These are phyloP conservation scores for Tilletiaria anomala DNA, from an alignment of 1,284 basidiomycete genomes.

Conservation along the genomic window DNA sequence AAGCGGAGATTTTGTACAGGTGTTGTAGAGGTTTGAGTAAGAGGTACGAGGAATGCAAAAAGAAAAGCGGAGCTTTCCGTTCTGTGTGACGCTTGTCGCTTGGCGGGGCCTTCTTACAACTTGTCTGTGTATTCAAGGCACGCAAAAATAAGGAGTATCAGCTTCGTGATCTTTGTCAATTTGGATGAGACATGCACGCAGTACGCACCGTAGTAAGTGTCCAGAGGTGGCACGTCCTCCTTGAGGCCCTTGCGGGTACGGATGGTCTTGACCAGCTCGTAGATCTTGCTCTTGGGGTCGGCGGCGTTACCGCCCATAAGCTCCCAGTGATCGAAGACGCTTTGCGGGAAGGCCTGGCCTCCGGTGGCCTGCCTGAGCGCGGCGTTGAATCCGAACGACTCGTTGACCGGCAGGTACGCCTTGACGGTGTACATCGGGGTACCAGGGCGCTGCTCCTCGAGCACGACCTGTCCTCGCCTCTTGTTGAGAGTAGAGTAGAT, in stretches of 20 bases:
- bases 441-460: conserved; percentile 88
- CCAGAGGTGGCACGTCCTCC: conserved; percentile 12
- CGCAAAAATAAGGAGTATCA: not conserved
- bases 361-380: conserved; percentile 81
- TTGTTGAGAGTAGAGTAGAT: conserved; percentile 89
- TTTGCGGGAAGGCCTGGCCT: conserved; percentile 96
- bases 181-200: too few species aligned
- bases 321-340: conserved; percentile 61
- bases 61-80: too few species aligned
- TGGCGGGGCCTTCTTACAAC: too few species aligned
- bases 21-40: too few species aligned
- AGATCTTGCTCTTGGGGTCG: conserved; percentile 65
- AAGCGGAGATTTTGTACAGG: too few species aligned
- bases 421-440: conserved; percentile 99
- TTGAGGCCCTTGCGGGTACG: conserved; percentile 76
- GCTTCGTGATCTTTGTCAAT: too few species aligned
- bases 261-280: conserved; percentile 68
- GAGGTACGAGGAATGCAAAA: too few species aligned
- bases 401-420: conserved; percentile 89
- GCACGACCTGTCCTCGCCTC: conserved; percentile 96
- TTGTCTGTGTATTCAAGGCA: too few species aligned
- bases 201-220: conserved; percentile 23
- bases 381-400: conserved; percentile 98
- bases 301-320: conserved; percentile 59
- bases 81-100: too few species aligned